Percentiles rank a stretch among this genome's conserved stretches.
phyloP scores from a whole-genome alignment of 2,329 filamentous ascomycete genomes.

The Fusarium denticulatum region DNA sequence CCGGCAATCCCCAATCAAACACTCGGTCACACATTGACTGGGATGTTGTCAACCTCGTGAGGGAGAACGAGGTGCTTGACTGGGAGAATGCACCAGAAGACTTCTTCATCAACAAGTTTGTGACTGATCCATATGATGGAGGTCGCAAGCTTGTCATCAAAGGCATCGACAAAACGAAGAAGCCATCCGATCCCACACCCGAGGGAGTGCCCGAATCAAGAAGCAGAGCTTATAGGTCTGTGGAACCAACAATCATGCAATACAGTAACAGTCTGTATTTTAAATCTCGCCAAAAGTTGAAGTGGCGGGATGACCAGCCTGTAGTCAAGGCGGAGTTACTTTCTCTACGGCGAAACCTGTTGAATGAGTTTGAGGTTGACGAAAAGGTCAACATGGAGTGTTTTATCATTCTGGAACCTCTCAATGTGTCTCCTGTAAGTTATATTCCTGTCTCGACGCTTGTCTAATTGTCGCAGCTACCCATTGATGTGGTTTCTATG shows the following conservation, averaged over 20 bases:
- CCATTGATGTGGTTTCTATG: constrained; percentile 75
- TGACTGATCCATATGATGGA: constrained; percentile 69
- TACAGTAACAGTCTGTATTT: constrained; percentile 83
- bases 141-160: constrained; percentile 68
- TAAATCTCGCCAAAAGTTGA: constrained; percentile 61
- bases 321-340: constrained; percentile 82
- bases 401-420: constrained; percentile 79
- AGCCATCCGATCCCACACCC: constrained; percentile 73
- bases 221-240: constrained; percentile 54
- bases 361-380: constrained; percentile 73
- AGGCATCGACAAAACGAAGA: constrained; percentile 66
- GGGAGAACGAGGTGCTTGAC: constrained; percentile 46
- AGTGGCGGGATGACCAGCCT: constrained; percentile 76
- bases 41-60: constrained; percentile 59
- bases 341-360: constrained; percentile 81
- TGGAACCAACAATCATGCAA: constrained; percentile 74
- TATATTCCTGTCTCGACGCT: accelerated
- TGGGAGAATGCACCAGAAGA: constrained; percentile 57
- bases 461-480: constrained; percentile 61
- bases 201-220: constrained; percentile 59
- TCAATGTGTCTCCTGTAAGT: constrained; percentile 80
- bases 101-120: constrained; percentile 64
- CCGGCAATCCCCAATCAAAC: not conserved
- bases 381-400: constrained; percentile 58
- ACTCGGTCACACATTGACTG: constrained; percentile 65